phyloP scores from a whole-genome alignment of 225 moss, liverwort and hornwort genomes.

The Polytrichum formosum region DNA sequence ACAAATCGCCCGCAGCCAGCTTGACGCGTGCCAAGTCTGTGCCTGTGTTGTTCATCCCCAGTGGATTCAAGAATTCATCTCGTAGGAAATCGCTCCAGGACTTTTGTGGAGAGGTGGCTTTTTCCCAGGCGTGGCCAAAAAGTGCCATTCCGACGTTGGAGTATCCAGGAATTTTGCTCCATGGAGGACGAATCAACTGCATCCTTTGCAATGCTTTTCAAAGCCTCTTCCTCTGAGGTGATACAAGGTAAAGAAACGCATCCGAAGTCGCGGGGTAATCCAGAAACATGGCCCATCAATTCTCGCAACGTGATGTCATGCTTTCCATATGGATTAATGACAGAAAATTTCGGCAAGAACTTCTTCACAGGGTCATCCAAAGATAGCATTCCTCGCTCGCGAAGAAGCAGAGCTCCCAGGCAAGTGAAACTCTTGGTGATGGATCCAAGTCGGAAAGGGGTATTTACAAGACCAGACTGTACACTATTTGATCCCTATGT shows the following conservation, averaged over 20 bases:
- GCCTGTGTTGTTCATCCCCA: constrained; percentile 36
- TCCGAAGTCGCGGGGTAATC: constrained; percentile 5
- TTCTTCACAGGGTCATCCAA: constrained; percentile 43
- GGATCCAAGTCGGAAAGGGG: no score
- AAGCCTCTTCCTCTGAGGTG: no score
- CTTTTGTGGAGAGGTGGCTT: constrained; percentile 47
- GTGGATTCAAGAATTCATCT: constrained; percentile 32
- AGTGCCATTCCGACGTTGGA: constrained; percentile 51
- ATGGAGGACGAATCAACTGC: constrained; percentile 19
- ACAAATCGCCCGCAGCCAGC: constrained; percentile 21
- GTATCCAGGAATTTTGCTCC: constrained; percentile 44
- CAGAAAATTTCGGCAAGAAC: constrained; percentile 30
- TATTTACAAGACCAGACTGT: no score
- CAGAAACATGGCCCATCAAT: constrained; percentile 33
- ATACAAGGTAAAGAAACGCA: no score
- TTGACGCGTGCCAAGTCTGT: constrained; percentile 19
- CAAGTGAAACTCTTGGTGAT: no score
- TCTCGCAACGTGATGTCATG: constrained; percentile 37
- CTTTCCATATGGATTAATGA: constrained; percentile 25
- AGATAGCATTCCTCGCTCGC: constrained; percentile 19
- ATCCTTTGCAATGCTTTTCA: no score
- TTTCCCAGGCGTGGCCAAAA: constrained; percentile 48
- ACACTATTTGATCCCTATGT: no score
- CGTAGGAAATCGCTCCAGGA: constrained; percentile 44
- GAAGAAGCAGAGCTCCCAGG: constrained; percentile 32